Evolutionary conservation across 768 basidiomycete genomes (phyloP), one percentile per base, ranked within the genome.

Genomic region (Pleurotus citrinopileatus): DNA sequence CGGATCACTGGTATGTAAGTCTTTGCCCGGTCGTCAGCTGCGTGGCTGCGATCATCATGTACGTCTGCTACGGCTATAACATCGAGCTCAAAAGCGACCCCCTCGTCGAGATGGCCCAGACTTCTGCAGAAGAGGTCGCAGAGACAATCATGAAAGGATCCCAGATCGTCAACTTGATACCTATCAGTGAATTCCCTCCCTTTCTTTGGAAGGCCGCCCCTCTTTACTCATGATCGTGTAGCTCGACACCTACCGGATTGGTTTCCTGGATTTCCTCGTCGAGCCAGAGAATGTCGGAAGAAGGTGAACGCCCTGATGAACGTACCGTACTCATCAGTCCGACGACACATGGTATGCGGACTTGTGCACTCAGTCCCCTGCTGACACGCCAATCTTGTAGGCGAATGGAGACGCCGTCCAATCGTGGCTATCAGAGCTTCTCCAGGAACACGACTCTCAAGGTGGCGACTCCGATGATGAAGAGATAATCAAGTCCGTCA

Each of bases 401-500:
- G 40, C 40, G 5, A 8, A 15, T 8, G 52, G 52, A 12, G 19
- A 42, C 20, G 15, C 52, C n/a, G 22, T 42, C 1, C 52, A 34
- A 17, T 53, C 52, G 7, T 53, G 52, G 52, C 40, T 43, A 20
- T 42, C 52, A 15, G 52, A 42, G 8, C n/a, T 53, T n/a, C 9
- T 53, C 20, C 25, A 53, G n/a, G 28, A 17, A 10, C 23, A 42
- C 12, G 38, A 43, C 27, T 28, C n/a, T 9, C n/a, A 43, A 15
- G 38, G 42, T 8, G 53, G 43, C 17, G 25, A 29, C 9, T 22
- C 32, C 6, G 45, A 29, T 23, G 37, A 46, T 13, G 27, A 55
- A 34, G 54, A 58, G 40, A 52, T 55, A 22, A 52, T 53, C 34
- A 53, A 55, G 52, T 23, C 36, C 8, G 50, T 51, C 25, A 52